Percentiles rank a stretch among this genome's conserved stretches.
phyloP scores from a whole-genome alignment of 371 early-diverging fungal species.

The Apophysomyces elegans region DNA sequence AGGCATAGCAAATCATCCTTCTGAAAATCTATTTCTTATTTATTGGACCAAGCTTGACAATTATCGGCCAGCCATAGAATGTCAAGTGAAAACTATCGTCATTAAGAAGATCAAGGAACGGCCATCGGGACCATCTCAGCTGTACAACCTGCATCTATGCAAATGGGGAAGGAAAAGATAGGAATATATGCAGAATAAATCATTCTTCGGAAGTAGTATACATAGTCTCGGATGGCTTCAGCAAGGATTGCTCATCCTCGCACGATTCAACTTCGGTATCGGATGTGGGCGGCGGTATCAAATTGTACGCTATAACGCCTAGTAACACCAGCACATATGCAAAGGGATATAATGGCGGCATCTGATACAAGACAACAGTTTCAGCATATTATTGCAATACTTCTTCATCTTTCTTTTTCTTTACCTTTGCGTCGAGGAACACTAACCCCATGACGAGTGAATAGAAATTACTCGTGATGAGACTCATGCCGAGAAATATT shows the following conservation, averaged over 20 bases:
- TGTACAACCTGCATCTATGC: too few relatives aligned
- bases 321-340: constrained; percentile 41
- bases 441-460: constrained; percentile 42
- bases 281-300: constrained; percentile 24
- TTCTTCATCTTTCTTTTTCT: not conserved
- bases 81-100: too few relatives aligned
- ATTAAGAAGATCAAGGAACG: too few relatives aligned
- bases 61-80: too few relatives aligned
- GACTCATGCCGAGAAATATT: constrained; percentile 46
- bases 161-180: too few relatives aligned
- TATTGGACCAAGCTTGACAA: too few relatives aligned
- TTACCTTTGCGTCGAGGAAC: constrained; percentile 42
- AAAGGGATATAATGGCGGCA: constrained; percentile 45
- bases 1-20: too few relatives aligned
- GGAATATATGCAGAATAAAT: too few relatives aligned
- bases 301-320: constrained; percentile 35
- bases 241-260: not conserved
- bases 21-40: too few relatives aligned
- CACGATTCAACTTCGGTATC: not conserved
- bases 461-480: constrained; percentile 51
- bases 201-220: too few relatives aligned
- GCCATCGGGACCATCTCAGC: too few relatives aligned
- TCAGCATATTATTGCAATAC: not conserved
- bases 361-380: constrained; percentile 10
- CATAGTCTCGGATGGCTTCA: not conserved